These are phyloP conservation scores for Nigrospora sphaerica DNA, from an alignment of 2,329 filamentous ascomycete species.

Conservation along the genomic window DNA sequence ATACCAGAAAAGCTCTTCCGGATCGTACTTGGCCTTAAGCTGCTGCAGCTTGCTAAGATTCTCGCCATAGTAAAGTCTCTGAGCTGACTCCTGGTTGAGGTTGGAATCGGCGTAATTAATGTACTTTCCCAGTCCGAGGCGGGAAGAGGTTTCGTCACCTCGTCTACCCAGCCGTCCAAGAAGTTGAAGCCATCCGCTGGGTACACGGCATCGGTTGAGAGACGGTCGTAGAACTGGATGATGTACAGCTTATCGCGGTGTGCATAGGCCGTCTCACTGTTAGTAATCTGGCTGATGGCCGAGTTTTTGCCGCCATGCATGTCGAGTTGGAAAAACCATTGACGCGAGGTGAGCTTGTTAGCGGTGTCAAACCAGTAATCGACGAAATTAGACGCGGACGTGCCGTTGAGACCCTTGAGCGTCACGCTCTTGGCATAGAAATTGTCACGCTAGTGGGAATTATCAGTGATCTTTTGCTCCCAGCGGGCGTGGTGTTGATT, in stretches of 20 bases:
- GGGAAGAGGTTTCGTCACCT: conserved; percentile 11
- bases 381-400: conserved; percentile 26
- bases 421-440: conserved; percentile 35
- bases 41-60: conserved; percentile 27
- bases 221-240: conserved; percentile 38
- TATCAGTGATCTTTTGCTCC: conserved; percentile 3
- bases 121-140: conserved; percentile 28
- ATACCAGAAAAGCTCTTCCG: conserved; percentile 33
- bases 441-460: conserved; percentile 27
- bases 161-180: conserved; percentile 18
- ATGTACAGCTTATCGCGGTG: conserved; percentile 41
- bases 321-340: conserved; percentile 36
- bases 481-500: no score
- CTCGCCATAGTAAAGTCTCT: conserved; percentile 39
- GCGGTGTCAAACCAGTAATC: conserved; percentile 31
- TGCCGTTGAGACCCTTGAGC: conserved; percentile 26
- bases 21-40: conserved; percentile 33
- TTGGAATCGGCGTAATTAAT: conserved; percentile 46
- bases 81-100: conserved; percentile 35
- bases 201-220: conserved; percentile 18
- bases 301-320: conserved; percentile 33
- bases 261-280: conserved; percentile 27
- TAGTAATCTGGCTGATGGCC: conserved; percentile 21
- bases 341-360: conserved; percentile 22
- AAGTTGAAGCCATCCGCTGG: conserved; percentile 14